Conservation (phyloP, 2,329 filamentous ascomycete genomes). For the Curvularia sp. region DNA sequence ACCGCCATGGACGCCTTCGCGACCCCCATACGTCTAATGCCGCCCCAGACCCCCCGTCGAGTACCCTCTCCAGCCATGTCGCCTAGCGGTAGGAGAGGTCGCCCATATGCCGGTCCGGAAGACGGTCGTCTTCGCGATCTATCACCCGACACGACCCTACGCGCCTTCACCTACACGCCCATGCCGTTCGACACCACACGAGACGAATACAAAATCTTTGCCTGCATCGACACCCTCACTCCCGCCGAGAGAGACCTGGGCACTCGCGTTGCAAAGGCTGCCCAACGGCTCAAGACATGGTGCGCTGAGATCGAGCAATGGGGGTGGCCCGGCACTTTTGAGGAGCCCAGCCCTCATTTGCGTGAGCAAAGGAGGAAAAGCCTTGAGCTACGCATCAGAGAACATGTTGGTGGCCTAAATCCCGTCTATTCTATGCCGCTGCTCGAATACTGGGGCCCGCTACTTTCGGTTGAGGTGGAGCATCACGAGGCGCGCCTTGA, state of each 20-base stretch:
- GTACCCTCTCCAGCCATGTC: conserved; percentile 46
- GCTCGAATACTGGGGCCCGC: conserved; percentile 70
- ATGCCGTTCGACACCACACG: conserved; percentile 53
- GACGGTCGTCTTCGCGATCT: conserved; percentile 46
- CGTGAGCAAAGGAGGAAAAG: conserved; percentile 39
- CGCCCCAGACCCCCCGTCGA: conserved; percentile 42
- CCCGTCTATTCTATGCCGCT: conserved; percentile 30
- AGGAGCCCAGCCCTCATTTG: conserved; percentile 46
- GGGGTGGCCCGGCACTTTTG: conserved; percentile 63
- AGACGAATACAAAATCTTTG: conserved; percentile 51
- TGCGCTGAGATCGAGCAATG: conserved; percentile 72
- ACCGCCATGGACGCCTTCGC: conserved; percentile 38
- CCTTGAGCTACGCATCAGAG: conserved; percentile 41
- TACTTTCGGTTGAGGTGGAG: conserved; percentile 69
- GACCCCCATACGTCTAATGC: conserved; percentile 41
- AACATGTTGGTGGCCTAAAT: conserved; percentile 39
- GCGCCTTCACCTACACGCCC: conserved; percentile 53
- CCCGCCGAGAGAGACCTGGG: conserved; percentile 74
- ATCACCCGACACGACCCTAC: conserved; percentile 53
- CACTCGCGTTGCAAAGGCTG: conserved; percentile 71
- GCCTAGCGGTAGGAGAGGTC: conserved; percentile 38
- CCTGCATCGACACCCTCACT: conserved; percentile 69
- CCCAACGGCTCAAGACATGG: conserved; percentile 76
- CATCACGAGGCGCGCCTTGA: conserved; percentile 76
- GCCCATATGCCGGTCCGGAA: conserved; percentile 36